phyloP scores from a whole-genome alignment of 768 basidiomycete species.

The Auricularia auricula-judae region DNA sequence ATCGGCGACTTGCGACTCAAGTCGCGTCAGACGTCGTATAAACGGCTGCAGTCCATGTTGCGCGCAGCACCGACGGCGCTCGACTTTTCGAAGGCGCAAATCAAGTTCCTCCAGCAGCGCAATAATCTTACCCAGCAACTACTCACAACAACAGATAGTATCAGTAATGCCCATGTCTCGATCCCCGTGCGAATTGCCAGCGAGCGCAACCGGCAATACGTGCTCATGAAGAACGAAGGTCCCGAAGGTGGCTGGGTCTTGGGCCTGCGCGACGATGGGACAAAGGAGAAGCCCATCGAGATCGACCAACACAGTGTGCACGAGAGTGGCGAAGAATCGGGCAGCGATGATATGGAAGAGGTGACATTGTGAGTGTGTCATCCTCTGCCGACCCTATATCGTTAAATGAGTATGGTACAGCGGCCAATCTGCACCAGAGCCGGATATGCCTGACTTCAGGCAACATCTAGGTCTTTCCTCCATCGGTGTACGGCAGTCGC shows the following conservation, averaged over 20 bases:
- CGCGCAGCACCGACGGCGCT: constrained; percentile 65
- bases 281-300: constrained; percentile 72
- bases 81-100: constrained; percentile 96
- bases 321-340: constrained; percentile 24
- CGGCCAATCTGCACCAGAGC: constrained; percentile 27
- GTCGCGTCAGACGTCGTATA: constrained; percentile 89
- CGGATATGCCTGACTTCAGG: constrained; percentile 54
- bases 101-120: constrained; percentile 77
- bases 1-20: constrained; percentile 91
- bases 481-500: constrained; percentile 38
- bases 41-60: constrained; percentile 86
- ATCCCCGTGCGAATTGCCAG: constrained; percentile 93
- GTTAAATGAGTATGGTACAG: no score
- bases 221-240: constrained; percentile 88
- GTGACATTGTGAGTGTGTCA: constrained; percentile 46
- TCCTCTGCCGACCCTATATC: neutral
- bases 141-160: constrained; percentile 81
- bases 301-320: constrained; percentile 45
- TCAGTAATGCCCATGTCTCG: constrained; percentile 79
- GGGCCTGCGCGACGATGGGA: constrained; percentile 82
- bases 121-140: constrained; percentile 91
- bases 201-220: constrained; percentile 87
- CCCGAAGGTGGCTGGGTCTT: constrained; percentile 88
- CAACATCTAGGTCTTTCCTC: constrained; percentile 51
- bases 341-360: constrained; percentile 65